phyloP scores from a whole-genome alignment of 768 basidiomycete species.

The Boletus bicolor region DNA sequence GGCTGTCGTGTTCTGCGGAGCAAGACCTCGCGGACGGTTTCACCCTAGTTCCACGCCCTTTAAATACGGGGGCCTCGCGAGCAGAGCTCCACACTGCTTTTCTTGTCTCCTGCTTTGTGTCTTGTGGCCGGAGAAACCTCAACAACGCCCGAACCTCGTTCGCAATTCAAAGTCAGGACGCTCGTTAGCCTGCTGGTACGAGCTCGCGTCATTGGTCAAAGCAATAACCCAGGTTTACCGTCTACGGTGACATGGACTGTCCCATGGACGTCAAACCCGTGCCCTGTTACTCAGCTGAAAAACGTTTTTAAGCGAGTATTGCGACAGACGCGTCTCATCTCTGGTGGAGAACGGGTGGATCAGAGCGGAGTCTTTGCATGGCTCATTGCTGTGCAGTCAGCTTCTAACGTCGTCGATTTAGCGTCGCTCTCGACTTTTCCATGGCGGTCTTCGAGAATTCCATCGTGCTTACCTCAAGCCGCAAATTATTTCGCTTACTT shows the following conservation, averaged over 20 bases:
- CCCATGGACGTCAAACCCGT: slow-evolving; percentile 9
- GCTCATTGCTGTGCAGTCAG: slow-evolving; percentile 17
- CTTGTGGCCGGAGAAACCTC: slow-evolving; percentile 20
- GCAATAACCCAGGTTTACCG: slow-evolving; percentile 11
- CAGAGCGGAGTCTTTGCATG: slow-evolving; percentile 14
- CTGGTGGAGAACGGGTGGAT: slow-evolving; percentile 14
- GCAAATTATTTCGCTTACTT: slow-evolving; percentile 4
- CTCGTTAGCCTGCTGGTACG: slow-evolving; percentile 16
- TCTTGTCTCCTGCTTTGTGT: slow-evolving; percentile 23
- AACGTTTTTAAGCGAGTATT: slow-evolving; percentile 20
- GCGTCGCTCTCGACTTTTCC: slow-evolving; percentile 6
- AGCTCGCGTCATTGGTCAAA: slow-evolving; percentile 11
- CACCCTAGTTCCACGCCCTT: slow-evolving; percentile 21
- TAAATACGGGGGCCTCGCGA: slow-evolving; percentile 24
- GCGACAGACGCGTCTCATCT: slow-evolving; percentile 6
- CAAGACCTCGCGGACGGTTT: slow-evolving; percentile 16
- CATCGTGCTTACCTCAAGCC: slow-evolving; percentile 1
- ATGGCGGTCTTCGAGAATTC: slow-evolving; percentile 10
- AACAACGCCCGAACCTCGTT: slow-evolving; percentile 28
- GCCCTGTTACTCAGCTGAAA: slow-evolving; percentile 12
- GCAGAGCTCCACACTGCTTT: slow-evolving; percentile 18
- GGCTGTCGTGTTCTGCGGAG: slow-evolving; percentile 19
- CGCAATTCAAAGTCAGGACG: slow-evolving; percentile 28
- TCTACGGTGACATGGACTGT: slow-evolving; percentile 17
- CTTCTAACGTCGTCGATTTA: slow-evolving; percentile 9